Base-by-base conservation (phyloP, 1,284 basidiomycete species). In the Butyriboletus appendiculatus region DNA sequence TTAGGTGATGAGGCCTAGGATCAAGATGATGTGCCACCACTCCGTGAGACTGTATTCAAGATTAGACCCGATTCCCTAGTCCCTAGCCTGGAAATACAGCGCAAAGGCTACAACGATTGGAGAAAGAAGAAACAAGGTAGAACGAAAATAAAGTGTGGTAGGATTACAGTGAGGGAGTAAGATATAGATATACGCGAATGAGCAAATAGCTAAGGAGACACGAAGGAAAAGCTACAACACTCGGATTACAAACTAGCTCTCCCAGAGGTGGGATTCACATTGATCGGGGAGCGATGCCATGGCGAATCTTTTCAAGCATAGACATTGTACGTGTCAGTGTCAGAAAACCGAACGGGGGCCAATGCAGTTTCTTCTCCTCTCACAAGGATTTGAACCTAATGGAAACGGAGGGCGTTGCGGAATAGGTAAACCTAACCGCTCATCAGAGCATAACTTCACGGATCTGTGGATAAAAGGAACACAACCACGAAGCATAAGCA, bases 371-470 rank as follows among this genome's bases (percentile, higher is more conserved):
- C 40, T n/a, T 24, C 16, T 37, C 56, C 18, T 39, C 37, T 5
- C 22, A 41, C 30, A 41, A 24, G 24, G 24, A 24, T 24, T 24
- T 24, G 24, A 24, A 24, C 6, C 6, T 24, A 6, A 24, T 34
- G 40, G 33, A 38, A 45, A 42, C 32, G 22, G 12, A 7, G 10
- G 34, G 33, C 9, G 22, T 24, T 40, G 46, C 32, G 5, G 22
- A 46, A 48, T 20, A 16, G 8, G 38, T 30, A 41, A 47, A 45
- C 35, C 42, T 35, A 12, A 12, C 32, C 24, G 18, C 15, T 41
- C 24, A 45, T 75, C 62, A 83, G 37, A 83, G 69, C 77, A 82
- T 77, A 48, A 82, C 79, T 55, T 79, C 71, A 45, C 81, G 80
- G 58, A 82, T 82, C 80, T 82, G 47, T 30, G 33, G 32, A 43